Percentiles rank a stretch among this genome's conserved stretches.
phyloP scores from a whole-genome alignment of 2,329 filamentous ascomycete genomes.

The Aspergillus uvarum region DNA sequence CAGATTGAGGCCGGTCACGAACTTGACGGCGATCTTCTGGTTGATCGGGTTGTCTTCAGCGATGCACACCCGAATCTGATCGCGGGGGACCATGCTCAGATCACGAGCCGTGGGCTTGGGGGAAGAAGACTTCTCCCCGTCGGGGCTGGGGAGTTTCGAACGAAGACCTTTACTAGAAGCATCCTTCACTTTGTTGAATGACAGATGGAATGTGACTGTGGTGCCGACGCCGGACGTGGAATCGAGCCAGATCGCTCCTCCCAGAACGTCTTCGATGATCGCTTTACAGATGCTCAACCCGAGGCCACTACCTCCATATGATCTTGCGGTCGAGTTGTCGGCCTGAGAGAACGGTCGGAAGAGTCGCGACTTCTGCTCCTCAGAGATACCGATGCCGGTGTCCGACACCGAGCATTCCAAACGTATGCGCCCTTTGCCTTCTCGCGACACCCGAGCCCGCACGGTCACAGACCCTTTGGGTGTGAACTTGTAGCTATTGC shows the following conservation, averaged over 20 bases:
- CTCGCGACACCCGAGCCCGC: slow-evolving; percentile 68
- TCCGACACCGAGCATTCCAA: slow-evolving; percentile 85
- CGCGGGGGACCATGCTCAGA: slow-evolving; percentile 70
- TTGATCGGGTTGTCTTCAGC: slow-evolving; percentile 96
- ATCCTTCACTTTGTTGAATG: slow-evolving; percentile 74
- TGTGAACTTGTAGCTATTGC: slow-evolving; percentile 93
- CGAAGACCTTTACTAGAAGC: slow-evolving; percentile 59
- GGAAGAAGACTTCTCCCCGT: slow-evolving; percentile 42
- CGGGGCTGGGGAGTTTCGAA: slow-evolving; percentile 46
- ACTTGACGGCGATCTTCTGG: slow-evolving; percentile 88
- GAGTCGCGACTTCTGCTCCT: slow-evolving; percentile 72
- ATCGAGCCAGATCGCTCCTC: slow-evolving; percentile 78
- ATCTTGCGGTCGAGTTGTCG: slow-evolving; percentile 83
- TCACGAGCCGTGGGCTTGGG: slow-evolving; percentile 56
- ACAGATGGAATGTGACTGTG: slow-evolving; percentile 74
- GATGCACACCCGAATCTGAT: slow-evolving; percentile 83
- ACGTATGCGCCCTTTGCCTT: slow-evolving; percentile 68
- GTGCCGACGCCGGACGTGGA: slow-evolving; percentile 65
- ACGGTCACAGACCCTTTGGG: slow-evolving; percentile 84
- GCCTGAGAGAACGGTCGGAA: slow-evolving; percentile 94
- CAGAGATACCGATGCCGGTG: slow-evolving; percentile 86
- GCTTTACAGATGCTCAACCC: slow-evolving; percentile 94
- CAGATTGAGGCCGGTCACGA: slow-evolving; percentile 82
- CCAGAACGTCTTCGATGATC: slow-evolving; percentile 88
- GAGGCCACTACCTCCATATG: slow-evolving; percentile 87